phyloP scores from a whole-genome alignment of 106 monocot genomes.

The Agapanthus africanus region DNA sequence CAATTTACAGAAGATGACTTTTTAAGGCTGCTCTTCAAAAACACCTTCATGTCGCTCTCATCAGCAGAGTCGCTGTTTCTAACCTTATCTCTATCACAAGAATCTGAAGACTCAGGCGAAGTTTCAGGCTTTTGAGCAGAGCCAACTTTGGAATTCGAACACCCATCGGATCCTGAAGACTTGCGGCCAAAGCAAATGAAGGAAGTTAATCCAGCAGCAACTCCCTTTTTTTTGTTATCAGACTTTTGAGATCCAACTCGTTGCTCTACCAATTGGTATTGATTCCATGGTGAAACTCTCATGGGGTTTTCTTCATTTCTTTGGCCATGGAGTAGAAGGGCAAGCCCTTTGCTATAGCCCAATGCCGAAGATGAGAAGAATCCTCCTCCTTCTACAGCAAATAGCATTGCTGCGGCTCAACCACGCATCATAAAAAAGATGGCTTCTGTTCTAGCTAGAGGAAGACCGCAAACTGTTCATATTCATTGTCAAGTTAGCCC shows the following conservation, averaged over 20 bases:
- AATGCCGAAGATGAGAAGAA: constrained; percentile 96
- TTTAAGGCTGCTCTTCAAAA: constrained; percentile 66
- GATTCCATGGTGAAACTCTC: constrained; percentile 73
- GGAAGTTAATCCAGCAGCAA: constrained; percentile 36
- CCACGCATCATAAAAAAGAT: constrained; percentile 13
- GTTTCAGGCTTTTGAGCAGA: constrained; percentile 18
- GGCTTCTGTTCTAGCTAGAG: neutral
- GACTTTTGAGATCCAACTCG: constrained; percentile 31
- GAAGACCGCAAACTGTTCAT: too few relatives aligned
- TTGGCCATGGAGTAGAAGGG: constrained; percentile 64
- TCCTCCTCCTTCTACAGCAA: constrained; percentile 94
- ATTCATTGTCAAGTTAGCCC: too few relatives aligned
- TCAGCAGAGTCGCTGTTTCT: constrained; percentile 16
- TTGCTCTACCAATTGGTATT: constrained; percentile 70
- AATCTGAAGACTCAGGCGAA: constrained; percentile 10
- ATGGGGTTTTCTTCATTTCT: constrained; percentile 69
- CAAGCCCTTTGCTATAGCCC: constrained; percentile 76
- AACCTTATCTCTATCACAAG: constrained; percentile 19
- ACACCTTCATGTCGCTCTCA: constrained; percentile 33
- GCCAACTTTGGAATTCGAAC: constrained; percentile 26
- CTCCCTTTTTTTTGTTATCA: constrained; percentile 32
- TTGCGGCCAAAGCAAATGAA: constrained; percentile 64
- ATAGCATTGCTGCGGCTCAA: constrained; percentile 61
- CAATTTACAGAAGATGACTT: constrained; percentile 21
- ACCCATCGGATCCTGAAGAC: constrained; percentile 29